A percentile compares a stretch with the other conserved stretches of the same genome.
Evolutionary conservation across 2,329 filamentous ascomycete genomes (phyloP).

Genomic region (Trichoderma koningii): DNA sequence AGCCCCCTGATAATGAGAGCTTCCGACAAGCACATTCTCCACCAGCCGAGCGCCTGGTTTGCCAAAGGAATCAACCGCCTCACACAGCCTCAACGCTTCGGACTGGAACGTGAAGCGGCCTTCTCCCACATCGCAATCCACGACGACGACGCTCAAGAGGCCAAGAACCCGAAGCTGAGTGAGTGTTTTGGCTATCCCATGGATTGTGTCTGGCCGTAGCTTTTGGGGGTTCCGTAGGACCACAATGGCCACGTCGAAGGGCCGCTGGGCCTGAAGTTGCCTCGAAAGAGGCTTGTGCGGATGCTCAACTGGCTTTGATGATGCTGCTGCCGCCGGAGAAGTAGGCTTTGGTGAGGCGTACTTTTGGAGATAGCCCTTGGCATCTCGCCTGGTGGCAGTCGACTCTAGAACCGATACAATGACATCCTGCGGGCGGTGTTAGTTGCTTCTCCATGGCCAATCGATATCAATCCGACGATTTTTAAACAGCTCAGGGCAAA

Average conservation of each 20-base stretch:
- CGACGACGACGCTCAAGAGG: constrained; percentile 76
- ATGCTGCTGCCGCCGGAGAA: constrained; percentile 32
- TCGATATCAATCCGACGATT: not conserved
- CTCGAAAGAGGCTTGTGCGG: constrained; percentile 27
- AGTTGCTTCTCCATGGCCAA: not conserved
- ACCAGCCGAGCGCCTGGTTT: constrained; percentile 69
- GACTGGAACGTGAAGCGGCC: constrained; percentile 49
- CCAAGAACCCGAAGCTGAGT: constrained; percentile 82
- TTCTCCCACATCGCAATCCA: constrained; percentile 65
- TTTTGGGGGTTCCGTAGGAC: constrained; percentile 76
- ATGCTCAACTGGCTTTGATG: constrained; percentile 44
- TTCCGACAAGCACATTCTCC: constrained; percentile 45
- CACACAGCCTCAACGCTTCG: constrained; percentile 73
- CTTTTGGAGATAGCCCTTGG: constrained; percentile 85
- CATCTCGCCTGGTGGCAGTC: constrained; percentile 89
- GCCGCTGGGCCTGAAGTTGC: constrained; percentile 33
- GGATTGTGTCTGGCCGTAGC: constrained; percentile 67
- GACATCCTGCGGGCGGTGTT: constrained; percentile 63
- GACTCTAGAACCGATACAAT: constrained; percentile 84
- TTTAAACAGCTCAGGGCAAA: not conserved
- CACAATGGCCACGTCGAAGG: constrained; percentile 72
- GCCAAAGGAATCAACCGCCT: constrained; percentile 70
- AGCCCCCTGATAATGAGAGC: not conserved
- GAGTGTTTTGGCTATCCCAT: constrained; percentile 79
- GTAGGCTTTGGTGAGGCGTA: constrained; percentile 51